Evolutionary conservation across 257 asterid genomes (phyloP), one percentile per base, ranked within the genome.

Genomic region (Echites panduratus): DNA sequence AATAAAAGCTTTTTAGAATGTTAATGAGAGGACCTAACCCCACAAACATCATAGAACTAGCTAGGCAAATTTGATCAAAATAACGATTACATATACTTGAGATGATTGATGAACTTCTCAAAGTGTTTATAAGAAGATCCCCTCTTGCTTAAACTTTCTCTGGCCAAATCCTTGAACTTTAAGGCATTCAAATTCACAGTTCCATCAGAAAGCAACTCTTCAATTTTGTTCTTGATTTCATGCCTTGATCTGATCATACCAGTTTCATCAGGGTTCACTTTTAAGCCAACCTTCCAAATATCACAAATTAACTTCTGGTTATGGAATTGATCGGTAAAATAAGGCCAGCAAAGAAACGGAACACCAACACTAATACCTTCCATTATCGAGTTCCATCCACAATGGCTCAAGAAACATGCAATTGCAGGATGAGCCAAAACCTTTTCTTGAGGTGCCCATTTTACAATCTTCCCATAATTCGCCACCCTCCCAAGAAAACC

Each of bases 321-420:
- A 58, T 80, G 85, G 5, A 49, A 70, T 4, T 86, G 90, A 47
- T 86, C 88, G 1, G 76, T 44, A 10, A 82, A 80, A 63, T 66
- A 75, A 6, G 90, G 90, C 90, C 90, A 84, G 14, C 87, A 86
- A 4, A 86, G 68, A 52, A 78, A 82, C 0, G 85, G 84, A 64
- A 86, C 65, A 4, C 88, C 85, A 11, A 1, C 1, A 24, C 81
- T 72, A 44, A 80, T 16, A 4, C 88, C 85, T 62, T 86, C 85
- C 7, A 85, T 9, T 13, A 79, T 78, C 53, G 87, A 85, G n/a
- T 83, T 83, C 85, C 89, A 82, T 5, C 90, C 86, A 41, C 90
- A 83, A 29, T 86, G 90, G 16, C 84, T 74, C 27, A 86, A 3
- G 67, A 84, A 86, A 68, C 90, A 82, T 27, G 78, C 85, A 0